Evolutionary conservation across 345 rosid genomes (phyloP).

Genomic region (Excoecaria cochinchinensis): DNA sequence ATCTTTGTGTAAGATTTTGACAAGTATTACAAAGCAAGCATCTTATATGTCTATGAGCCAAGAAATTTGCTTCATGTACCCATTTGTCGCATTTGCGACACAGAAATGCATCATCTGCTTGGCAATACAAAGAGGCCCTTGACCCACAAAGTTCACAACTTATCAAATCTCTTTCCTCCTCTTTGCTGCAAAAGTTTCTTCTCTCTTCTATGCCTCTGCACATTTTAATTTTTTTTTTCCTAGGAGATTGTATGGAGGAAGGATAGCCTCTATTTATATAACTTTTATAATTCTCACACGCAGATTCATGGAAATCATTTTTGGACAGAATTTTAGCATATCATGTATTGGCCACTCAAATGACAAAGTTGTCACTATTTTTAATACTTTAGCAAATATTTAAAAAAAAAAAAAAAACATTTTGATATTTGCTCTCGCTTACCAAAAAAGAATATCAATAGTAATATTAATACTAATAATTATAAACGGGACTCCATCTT

Average conservation of each 20-base stretch:
- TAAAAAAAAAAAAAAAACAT: too few relatives aligned
- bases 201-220: constrained; percentile 46
- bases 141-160: constrained; percentile 66
- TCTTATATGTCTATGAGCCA: constrained; percentile 72
- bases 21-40: constrained; percentile 67
- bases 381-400: too few relatives aligned
- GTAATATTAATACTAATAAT: too few relatives aligned
- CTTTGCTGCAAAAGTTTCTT: constrained; percentile 25
- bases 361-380: constrained; percentile 21
- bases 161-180: constrained; percentile 19
- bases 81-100: constrained; percentile 65
- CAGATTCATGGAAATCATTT: background rate
- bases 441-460: too few relatives aligned
- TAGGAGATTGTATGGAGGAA: constrained; percentile 1
- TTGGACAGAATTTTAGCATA: constrained; percentile 15
- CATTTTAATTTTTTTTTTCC: constrained; percentile 42
- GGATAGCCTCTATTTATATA: background rate
- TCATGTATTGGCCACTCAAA: constrained; percentile 25
- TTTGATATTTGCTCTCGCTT: background rate
- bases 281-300: constrained; percentile 2
- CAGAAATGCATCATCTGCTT: constrained; percentile 73
- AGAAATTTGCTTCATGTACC: constrained; percentile 82
- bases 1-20: constrained; percentile 56
- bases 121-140: constrained; percentile 63
- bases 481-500: too few relatives aligned